Base-by-base conservation (phyloP, 2,329 filamentous ascomycete genomes). In the Monascus ruber region DNA sequence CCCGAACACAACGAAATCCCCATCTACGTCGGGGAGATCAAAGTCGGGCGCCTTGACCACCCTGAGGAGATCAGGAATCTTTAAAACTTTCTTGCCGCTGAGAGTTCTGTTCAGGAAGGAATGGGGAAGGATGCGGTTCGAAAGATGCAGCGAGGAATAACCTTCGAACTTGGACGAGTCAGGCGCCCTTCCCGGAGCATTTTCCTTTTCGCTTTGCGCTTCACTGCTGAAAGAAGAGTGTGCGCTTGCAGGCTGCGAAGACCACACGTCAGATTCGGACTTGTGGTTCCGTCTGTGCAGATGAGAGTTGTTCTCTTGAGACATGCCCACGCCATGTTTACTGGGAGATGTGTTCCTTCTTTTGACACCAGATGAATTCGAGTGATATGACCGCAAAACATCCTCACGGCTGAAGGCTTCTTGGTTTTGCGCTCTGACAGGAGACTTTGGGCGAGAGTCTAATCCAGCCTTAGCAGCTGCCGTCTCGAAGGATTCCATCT, bases 1-100 rank as follows among this genome's bases (percentile, higher is more conserved):
- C 6, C 79, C 91, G 52, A 96, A 81, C 2, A 96, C 76, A 5
- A 98, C 86, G 53, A 88, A 83, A 59, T 98, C 89, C 38, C 83
- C 79, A 53, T 95, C 86, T 38, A 87, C 78, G 0, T 93, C 88
- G 3, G 79, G 79, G 0, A 89, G 73, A 29, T 83, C 76, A 57
- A 85, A 98, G 27, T 83, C 74, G 0, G 91, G 91, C 1, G 79
- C 77, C 61, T 88, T 94, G 46, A 98, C 79, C 8, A 76, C 74
- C 50, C 79, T 81, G 7, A 96, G 68, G 4, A 98, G 69, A 47
- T 93, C 83, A 5, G 89, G 84, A 44, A 98, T 73, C 1, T 74
- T 74, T 49, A 87, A 83, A 2, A 82, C 70, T 38, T 83, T 85
- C 60, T 91, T 94, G 28, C 77, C 79, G 5, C 79, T 71, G 9